These are phyloP conservation scores for Trypanosoma theileri DNA, from an alignment of 208 protist genomes.

Conservation along the genomic window DNA sequence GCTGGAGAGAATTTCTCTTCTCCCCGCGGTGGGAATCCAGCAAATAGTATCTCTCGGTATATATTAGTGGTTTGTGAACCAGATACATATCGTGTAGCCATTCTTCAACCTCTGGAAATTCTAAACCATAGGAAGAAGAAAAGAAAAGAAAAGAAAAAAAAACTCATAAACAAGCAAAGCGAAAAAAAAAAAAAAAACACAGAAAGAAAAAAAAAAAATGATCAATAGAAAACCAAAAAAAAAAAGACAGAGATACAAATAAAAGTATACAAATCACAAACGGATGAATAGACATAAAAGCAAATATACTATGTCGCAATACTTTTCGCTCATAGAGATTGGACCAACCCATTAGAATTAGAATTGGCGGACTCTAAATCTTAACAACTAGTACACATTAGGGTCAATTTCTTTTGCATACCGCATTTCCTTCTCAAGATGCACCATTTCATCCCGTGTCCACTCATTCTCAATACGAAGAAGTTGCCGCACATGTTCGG, in stretches of 20 bases:
- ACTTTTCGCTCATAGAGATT: too few relatives aligned
- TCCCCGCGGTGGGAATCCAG: slow-evolving; percentile 43
- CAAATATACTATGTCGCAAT: slow-evolving; percentile 4
- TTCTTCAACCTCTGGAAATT: too few relatives aligned
- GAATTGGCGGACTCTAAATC: too few relatives aligned
- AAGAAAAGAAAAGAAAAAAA: too few relatives aligned
- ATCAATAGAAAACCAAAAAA: background rate
- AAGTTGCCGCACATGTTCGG: slow-evolving; percentile 52
- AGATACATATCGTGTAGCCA: too few relatives aligned
- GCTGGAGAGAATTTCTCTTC: background rate
- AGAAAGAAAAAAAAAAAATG: too few relatives aligned
- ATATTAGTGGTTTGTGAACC: background rate
- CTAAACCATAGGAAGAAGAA: too few relatives aligned
- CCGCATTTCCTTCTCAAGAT: slow-evolving; percentile 67
- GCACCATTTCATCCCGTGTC: slow-evolving; percentile 65
- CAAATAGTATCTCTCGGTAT: slow-evolving; percentile 67
- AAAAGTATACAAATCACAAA: background rate
- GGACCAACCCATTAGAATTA: too few relatives aligned
- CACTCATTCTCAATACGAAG: slow-evolving; percentile 75
- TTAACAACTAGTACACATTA: slow-evolving; percentile 57
- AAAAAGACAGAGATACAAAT: background rate
- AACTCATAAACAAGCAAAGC: too few relatives aligned
- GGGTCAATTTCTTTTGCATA: slow-evolving; percentile 67
- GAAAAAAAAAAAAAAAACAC: too few relatives aligned
- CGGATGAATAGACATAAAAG: background rate